Evolutionary conservation across 192 early-diverging fungal genomes (phyloP), one percentile per base, ranked within the genome.

Genomic region (Cetraspora pellucida): DNA sequence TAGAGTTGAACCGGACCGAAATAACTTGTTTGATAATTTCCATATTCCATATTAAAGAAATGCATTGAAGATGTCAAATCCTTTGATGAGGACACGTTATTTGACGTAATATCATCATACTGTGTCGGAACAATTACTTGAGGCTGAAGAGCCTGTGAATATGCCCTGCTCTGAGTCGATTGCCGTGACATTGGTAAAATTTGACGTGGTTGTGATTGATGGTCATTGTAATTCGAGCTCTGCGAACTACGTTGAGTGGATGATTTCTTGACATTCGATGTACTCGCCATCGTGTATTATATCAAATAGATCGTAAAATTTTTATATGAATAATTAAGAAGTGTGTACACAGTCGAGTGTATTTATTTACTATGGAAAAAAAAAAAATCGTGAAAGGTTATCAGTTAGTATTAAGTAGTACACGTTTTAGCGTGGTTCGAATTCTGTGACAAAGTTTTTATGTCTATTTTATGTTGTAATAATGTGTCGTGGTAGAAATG

Each of bases 111-210:
- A 50, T 70, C 67, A 27, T 45, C 67, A 30, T n/a, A 50, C 13
- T 69, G 67, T 69, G 67, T 69, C 11, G 67, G 67, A 17, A 69
- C 67, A 21, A 69, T 69, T 46, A 69, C 47, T 49, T 69, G 67
- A 49, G 67, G 67, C 23, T 69, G 67, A 23, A 8, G 37, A 69
- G 11, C 14, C 49, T 69, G 67, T 28, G 64, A 46, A 19, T 45
- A 66, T 0, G 31, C 16, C 1, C 44, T 44, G 16, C 37, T 44
- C 25, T 66, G 64, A 19, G 37, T 45, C 14, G 19, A 31, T 19
- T 49, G 67, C 17, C 2, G 67, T 13, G 46, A 69, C 21, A 49
- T 49, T 50, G 67, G 67, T 27, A 69, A 28, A 47, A 69, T 69
- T 69, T 69, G 67, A 50, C 67, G 67, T 23, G 46, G 46, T 25